Evolutionary conservation across 2,329 filamentous ascomycete species (phyloP).

Genomic region (Curvularia sp.): DNA sequence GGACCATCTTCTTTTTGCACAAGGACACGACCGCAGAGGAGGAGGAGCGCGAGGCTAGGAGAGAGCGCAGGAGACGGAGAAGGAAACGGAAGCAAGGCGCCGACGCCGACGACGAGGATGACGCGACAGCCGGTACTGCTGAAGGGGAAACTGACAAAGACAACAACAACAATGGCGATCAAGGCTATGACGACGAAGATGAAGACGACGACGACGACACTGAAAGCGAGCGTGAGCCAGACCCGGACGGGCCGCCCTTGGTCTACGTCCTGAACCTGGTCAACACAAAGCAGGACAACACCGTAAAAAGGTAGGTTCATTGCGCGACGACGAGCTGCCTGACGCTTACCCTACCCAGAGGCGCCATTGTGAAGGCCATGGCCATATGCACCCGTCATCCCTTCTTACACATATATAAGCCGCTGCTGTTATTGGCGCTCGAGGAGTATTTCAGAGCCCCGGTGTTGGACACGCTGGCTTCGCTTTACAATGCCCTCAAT

Average conservation of each 20-base stretch:
- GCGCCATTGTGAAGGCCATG: constrained; percentile 97
- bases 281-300: constrained; percentile 96
- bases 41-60: constrained; percentile 66
- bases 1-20: constrained; percentile 99
- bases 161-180: constrained; percentile 34
- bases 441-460: constrained; percentile 98
- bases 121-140: constrained; percentile 28
- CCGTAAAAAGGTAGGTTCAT: constrained; percentile 69
- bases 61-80: constrained; percentile 62
- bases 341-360: constrained; percentile 59
- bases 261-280: constrained; percentile 98
- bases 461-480: constrained; percentile 82
- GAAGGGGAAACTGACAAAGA: constrained; percentile 44
- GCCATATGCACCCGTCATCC: constrained; percentile 97
- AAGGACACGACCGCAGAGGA: constrained; percentile 90
- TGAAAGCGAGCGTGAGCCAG: constrained; percentile 60
- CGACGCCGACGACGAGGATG: constrained; percentile 49
- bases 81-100: constrained; percentile 52
- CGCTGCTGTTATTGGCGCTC: constrained; percentile 84
- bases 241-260: constrained; percentile 82
- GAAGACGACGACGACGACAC: constrained; percentile 56
- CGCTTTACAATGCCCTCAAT: constrained; percentile 92
- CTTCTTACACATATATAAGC: constrained; percentile 99
- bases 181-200: constrained; percentile 49
- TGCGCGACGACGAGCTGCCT: background rate